Base-by-base conservation (phyloP, 2,329 filamentous ascomycete species). In the Fusarium liriodendri region DNA sequence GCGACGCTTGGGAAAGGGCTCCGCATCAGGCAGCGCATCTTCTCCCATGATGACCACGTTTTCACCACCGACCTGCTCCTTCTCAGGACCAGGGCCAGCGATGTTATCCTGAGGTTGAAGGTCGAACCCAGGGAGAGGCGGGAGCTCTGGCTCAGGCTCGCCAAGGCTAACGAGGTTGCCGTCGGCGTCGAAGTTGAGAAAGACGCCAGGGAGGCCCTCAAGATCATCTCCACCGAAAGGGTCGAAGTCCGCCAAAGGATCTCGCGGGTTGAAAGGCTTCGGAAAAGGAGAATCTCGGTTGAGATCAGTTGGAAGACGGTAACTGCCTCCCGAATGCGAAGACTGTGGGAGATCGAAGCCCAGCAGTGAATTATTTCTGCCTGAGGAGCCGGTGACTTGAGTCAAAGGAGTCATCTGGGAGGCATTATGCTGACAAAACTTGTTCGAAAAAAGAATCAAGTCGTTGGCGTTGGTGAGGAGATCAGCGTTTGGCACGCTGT, bases 181-280 rank as follows among this genome's bases (percentile, higher is more conserved):
- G 11, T 89, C 79, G 27, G 80, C 84, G 69, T 89, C 88, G 62
- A 90, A 85, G n/a, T 85, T 83, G 29, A 89, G 81, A 3, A 84
- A 85, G 73, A 87, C 82, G 29, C 85, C 84, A 0, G 80, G 80
- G 22, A 84, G 74, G 6, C 79, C 76, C 10, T 80, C 81, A 29
- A 85, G 76, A 3, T 85, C 84, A 13, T 87, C 83, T 0, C 83
- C 82, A 10, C 75, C 81, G 20, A 86, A 82, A 2, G 81, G 80
- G 32, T 81, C 79, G 27, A 79, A 79, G 3, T 77, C 77, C 3
- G 70, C 69, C 64, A 78, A 75, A 10, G 60, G 59, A 25, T 78
- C 72, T 25, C 69, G 32, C 6, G 71, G 66, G 11, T 70, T 61
- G 40, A 73, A 74, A 32, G 64, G 62, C 45, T 79, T 81, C 16